Evolutionary conservation across 768 basidiomycete species (phyloP).

Genomic region (Pleurotus salmoneostramineus): DNA sequence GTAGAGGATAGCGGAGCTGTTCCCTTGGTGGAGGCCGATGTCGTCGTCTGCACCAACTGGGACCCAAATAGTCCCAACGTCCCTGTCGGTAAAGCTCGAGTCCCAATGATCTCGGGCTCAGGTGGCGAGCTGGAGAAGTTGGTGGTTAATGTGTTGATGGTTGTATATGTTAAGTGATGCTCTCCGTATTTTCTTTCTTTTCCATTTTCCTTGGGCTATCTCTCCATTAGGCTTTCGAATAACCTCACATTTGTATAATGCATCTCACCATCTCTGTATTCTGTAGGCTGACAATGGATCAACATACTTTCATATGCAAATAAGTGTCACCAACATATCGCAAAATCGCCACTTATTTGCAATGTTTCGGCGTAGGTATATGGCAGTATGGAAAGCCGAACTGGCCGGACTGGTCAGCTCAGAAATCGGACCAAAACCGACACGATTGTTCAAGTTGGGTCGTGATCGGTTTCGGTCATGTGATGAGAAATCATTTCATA

Average conservation of each 20-base stretch:
- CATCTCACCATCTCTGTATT: not conserved
- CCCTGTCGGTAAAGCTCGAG: slow-evolving; percentile 59
- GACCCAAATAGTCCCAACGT: slow-evolving; percentile 24
- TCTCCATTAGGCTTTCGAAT: not conserved
- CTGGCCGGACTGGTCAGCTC: too few relatives aligned
- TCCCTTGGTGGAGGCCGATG: slow-evolving; percentile 57
- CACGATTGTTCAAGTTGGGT: too few relatives aligned
- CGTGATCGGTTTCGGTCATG: too few relatives aligned
- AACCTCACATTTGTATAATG: not conserved
- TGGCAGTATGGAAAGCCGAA: too few relatives aligned
- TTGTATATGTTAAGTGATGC: slow-evolving; percentile 60
- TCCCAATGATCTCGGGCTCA: slow-evolving; percentile 61
- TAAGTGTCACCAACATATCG: too few relatives aligned
- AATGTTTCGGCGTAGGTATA: too few relatives aligned
- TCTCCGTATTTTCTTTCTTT: not conserved
- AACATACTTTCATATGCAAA: too few relatives aligned
- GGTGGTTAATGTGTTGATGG: slow-evolving; percentile 71
- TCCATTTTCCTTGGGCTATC: not conserved
- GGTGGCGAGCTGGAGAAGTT: slow-evolving; percentile 67
- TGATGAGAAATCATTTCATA: too few relatives aligned
- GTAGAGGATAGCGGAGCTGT: slow-evolving; percentile 71
- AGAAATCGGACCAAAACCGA: too few relatives aligned
- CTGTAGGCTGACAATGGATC: not conserved
- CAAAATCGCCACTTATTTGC: too few relatives aligned
- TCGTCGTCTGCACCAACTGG: slow-evolving; percentile 43